Conservation (phyloP, 1,284 basidiomycete genomes). For the Cryptococcus sp. region DNA sequence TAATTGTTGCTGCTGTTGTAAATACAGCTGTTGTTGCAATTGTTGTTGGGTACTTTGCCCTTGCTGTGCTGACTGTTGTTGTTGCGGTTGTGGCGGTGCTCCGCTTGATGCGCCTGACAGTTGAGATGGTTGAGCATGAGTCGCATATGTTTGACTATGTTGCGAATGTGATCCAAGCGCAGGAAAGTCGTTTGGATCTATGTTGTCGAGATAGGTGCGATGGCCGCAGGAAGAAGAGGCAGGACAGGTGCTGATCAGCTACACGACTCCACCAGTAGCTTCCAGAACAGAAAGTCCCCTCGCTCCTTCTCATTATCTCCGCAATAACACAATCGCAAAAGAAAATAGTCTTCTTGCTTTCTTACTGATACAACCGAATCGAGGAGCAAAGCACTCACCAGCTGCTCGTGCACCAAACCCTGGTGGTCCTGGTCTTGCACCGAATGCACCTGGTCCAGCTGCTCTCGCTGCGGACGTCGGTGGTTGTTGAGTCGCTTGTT, state of each 20-base stretch:
- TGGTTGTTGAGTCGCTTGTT: slow-evolving; percentile 35
- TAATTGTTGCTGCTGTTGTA: slow-evolving; percentile 29
- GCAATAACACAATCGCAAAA: neutral
- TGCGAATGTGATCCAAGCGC: slow-evolving; percentile 44
- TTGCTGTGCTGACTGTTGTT: slow-evolving; percentile 34
- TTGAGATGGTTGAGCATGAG: slow-evolving; percentile 39
- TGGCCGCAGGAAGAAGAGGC: neutral
- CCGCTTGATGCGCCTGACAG: slow-evolving; percentile 21
- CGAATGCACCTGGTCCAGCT: slow-evolving; percentile 17
- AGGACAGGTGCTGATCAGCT: neutral
- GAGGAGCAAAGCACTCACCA: slow-evolving; percentile 14
- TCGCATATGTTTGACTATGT: slow-evolving; percentile 38
- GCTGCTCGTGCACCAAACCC: slow-evolving; percentile 39
- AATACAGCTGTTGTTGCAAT: slow-evolving; percentile 33
- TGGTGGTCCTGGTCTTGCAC: slow-evolving; percentile 41
- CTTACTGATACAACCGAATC: neutral
- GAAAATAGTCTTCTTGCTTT: neutral
- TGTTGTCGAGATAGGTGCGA: neutral
- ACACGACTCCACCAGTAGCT: slow-evolving; percentile 3
- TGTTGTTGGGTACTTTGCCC: slow-evolving; percentile 49
- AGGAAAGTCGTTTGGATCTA: slow-evolving; percentile 50
- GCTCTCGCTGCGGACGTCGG: slow-evolving; percentile 17
- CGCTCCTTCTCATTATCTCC: neutral
- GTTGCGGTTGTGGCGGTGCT: slow-evolving; percentile 24
- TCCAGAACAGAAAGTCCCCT: neutral